A percentile compares a stretch with the other conserved stretches of the same genome.
Conservation (phyloP, 352 stramenopile genomes). For the Phytophthora pinifolia region DNA sequence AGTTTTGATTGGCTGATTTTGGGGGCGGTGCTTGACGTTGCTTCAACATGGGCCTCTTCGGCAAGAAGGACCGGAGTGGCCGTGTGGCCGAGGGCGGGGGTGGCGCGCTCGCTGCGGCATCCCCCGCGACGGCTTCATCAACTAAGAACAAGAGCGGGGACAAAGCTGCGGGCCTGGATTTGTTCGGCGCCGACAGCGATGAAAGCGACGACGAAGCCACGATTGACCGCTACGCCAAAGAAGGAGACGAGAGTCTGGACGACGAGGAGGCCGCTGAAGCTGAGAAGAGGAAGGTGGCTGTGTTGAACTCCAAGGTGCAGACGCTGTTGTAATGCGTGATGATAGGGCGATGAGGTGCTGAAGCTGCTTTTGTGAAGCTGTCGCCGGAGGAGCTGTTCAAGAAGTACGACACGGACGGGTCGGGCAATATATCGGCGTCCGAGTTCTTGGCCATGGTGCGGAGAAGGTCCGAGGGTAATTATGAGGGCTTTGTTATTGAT, state of each 20-base stretch:
- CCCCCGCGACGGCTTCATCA: conserved; percentile 4
- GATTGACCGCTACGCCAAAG: conserved; percentile 67
- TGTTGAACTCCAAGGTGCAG: conserved; percentile 65
- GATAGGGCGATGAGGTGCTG: not conserved
- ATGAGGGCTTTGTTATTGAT: conserved; percentile 37
- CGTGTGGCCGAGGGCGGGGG: conserved; percentile 43
- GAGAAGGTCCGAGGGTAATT: conserved; percentile 3
- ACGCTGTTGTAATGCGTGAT: not conserved
- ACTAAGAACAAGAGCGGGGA: conserved; percentile 13
- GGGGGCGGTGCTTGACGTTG: no score
- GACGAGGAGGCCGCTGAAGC: conserved; percentile 29
- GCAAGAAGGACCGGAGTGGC: conserved; percentile 23
- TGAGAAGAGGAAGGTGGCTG: conserved; percentile 67
- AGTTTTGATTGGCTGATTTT: conserved; percentile 4
- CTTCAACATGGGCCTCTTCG: conserved; percentile 45
- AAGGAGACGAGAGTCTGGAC: conserved; percentile 26
- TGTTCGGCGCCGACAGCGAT: conserved; percentile 77
- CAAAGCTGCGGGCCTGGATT: conserved; percentile 36
- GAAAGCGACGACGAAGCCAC: conserved; percentile 83
- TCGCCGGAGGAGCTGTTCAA: conserved; percentile 90
- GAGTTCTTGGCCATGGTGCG: conserved; percentile 89
- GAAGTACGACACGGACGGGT: conserved; percentile 91
- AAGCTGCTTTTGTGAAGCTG: conserved; percentile 30
- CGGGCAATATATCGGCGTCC: conserved; percentile 86
- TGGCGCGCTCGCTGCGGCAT: conserved; percentile 5